These are phyloP conservation scores for Cercospora beticola DNA, from an alignment of 2,329 filamentous ascomycete species.

Conservation along the genomic window DNA sequence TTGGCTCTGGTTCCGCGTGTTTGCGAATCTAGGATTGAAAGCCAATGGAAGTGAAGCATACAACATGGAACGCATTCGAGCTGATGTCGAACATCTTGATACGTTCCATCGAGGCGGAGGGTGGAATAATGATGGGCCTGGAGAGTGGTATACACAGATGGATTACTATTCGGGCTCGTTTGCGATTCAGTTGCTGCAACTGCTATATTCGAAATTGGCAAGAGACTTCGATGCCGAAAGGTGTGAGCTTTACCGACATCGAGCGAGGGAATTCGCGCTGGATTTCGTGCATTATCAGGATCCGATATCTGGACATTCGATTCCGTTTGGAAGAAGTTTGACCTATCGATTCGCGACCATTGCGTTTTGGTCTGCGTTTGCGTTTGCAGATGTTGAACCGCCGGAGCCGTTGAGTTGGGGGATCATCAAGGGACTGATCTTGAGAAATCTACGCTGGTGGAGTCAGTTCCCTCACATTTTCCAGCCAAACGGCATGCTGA, in stretches of 20 bases:
- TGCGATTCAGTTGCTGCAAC: slow-evolving; percentile 76
- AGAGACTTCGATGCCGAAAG: slow-evolving; percentile 63
- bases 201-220: slow-evolving; percentile 72
- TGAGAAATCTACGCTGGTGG: slow-evolving; percentile 78
- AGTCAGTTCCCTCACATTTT: slow-evolving; percentile 73
- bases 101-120: slow-evolving; percentile 80
- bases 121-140: slow-evolving; percentile 75
- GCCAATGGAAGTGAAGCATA: slow-evolving; percentile 69
- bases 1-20: slow-evolving; percentile 79
- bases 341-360: slow-evolving; percentile 84
- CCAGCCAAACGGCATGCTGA: slow-evolving; percentile 71
- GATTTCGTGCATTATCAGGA: slow-evolving; percentile 78
- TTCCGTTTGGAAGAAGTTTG: slow-evolving; percentile 75
- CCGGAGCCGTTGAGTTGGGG: slow-evolving; percentile 73
- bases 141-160: slow-evolving; percentile 74
- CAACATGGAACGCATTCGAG: slow-evolving; percentile 67
- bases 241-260: slow-evolving; percentile 66
- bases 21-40: slow-evolving; percentile 75
- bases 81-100: slow-evolving; percentile 74
- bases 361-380: slow-evolving; percentile 77
- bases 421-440: slow-evolving; percentile 71
- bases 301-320: slow-evolving; percentile 63
- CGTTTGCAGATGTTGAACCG: slow-evolving; percentile 72
- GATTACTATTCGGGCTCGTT: slow-evolving; percentile 83
- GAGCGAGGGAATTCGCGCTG: slow-evolving; percentile 65